Evolutionary conservation across 768 basidiomycete species (phyloP), one percentile per base, ranked within the genome.

Genomic region (Auricularia sp.): DNA sequence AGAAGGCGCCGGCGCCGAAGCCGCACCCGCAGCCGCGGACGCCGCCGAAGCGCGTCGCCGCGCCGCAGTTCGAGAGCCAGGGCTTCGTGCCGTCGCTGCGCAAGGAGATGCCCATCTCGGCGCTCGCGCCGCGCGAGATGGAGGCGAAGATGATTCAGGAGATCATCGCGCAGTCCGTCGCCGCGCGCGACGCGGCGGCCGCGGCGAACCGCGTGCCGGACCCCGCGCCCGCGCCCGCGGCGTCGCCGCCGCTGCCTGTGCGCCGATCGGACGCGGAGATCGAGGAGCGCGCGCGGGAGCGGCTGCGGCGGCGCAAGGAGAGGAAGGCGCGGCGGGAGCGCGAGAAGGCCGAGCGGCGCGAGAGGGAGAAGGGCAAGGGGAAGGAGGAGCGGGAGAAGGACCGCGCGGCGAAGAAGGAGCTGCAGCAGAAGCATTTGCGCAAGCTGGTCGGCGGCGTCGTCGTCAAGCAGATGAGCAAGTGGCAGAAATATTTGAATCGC

Each of bases 381-480:
- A 64, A 54, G 44, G 65, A 63, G 58, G 63, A 58, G 56, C 13
- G 64, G 68, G 29, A 29, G 29, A 42, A 42, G 39, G 63, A 29
- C 47, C 11, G 36, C 16, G 54, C 64, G 63, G 18, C 47, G 62
- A 65, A 33, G 70, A 71, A 58, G 34, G 67, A 66, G 42, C 65
- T 56, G 68, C 42, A 75, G 79, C 94, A 97, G 77, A 95, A 94
- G 81, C 77, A 84, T 67, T 72, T 97, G 67, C 72, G 86, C 68
- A 92, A 92, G 73, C 80, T 98, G 42, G 85, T 98, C 18, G 90
- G 93, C 6, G 85, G 86, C 1, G 86, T 96, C 5, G 96, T 99
- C 47, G 96, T 99, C 45, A 89, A 87, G 75, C 86, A 81, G 65
- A 94, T 98, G 94, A 90, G 87, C 65, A 97, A 94, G 78, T 87